Percentiles rank a stretch among this genome's conserved stretches.
These are phyloP conservation scores for Colletotrichum higginsianum DNA, from an alignment of 2,329 filamentous ascomycete genomes.

Conservation along the genomic window DNA sequence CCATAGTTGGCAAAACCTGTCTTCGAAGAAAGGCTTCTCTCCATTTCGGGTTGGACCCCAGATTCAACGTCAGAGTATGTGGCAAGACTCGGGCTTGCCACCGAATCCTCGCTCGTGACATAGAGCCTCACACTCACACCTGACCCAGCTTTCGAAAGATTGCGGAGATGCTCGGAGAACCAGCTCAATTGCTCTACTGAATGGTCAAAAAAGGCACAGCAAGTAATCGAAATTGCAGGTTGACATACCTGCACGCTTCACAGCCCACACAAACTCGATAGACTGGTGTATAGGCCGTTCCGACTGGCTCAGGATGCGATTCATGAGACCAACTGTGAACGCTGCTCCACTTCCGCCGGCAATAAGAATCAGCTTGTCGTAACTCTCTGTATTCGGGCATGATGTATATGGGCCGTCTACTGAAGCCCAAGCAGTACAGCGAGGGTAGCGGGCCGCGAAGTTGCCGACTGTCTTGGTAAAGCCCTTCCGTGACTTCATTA, in stretches of 20 bases:
- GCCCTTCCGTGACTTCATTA: slow-evolving; percentile 65
- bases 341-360: slow-evolving; percentile 47
- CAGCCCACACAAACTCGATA: slow-evolving; percentile 26
- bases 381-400: slow-evolving; percentile 58
- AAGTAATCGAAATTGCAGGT: neutral
- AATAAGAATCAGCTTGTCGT: slow-evolving; percentile 44
- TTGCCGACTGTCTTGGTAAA: slow-evolving; percentile 66
- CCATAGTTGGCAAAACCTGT: neutral
- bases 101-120: neutral
- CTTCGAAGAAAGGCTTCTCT: neutral
- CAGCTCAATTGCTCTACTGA: neutral
- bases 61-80: neutral
- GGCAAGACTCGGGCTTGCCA: neutral
- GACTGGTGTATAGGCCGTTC: slow-evolving; percentile 1
- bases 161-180: neutral
- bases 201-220: neutral
- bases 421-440: slow-evolving; percentile 59
- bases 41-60: neutral
- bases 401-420: slow-evolving; percentile 69
- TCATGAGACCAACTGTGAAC: slow-evolving; percentile 45
- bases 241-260: slow-evolving; percentile 10
- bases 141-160: neutral
- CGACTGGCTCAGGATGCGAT: slow-evolving; percentile 9
- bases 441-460: slow-evolving; percentile 58
- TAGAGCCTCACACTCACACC: neutral